Evolutionary conservation across 805 yeast genomes (phyloP).

Genomic region (Cyberlindnera euphorbiae): DNA sequence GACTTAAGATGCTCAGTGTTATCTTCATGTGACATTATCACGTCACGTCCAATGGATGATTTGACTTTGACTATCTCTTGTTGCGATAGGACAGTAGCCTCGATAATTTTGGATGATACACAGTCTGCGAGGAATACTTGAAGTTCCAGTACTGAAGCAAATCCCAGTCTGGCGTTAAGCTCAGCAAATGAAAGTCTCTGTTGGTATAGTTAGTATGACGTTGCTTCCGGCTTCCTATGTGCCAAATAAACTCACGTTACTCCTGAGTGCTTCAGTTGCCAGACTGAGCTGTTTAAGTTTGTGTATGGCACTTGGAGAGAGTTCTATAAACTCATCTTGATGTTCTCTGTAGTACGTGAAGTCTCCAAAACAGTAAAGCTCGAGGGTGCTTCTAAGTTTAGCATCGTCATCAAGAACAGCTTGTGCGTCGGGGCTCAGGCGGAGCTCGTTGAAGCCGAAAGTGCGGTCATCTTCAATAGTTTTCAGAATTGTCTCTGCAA

Average conservation of each 20-base stretch:
- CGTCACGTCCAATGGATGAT: slow-evolving; percentile 23
- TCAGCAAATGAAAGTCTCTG: slow-evolving; percentile 14
- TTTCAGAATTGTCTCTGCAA: no score
- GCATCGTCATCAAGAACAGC: slow-evolving; percentile 6
- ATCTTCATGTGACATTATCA: slow-evolving; percentile 14
- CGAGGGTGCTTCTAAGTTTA: slow-evolving; percentile 17
- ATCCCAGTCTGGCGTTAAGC: slow-evolving; percentile 9
- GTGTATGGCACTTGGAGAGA: slow-evolving; percentile 11
- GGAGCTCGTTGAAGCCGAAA: slow-evolving; percentile 24
- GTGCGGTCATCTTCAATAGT: slow-evolving; percentile 18
- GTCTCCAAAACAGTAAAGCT: slow-evolving; percentile 25
- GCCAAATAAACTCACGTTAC: slow-evolving; percentile 16
- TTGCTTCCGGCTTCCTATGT: no score
- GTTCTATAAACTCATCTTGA: slow-evolving; percentile 10
- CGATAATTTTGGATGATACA: slow-evolving; percentile 14
- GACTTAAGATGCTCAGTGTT: neutral
- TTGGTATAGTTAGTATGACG: no score
- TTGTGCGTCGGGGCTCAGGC: slow-evolving; percentile 6
- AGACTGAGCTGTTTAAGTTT: slow-evolving; percentile 22
- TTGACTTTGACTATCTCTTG: slow-evolving; percentile 17
- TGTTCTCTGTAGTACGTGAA: slow-evolving; percentile 14
- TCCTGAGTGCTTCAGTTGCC: slow-evolving; percentile 16
- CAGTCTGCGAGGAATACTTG: slow-evolving; percentile 22
- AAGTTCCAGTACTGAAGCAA: slow-evolving; percentile 10
- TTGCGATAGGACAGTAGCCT: slow-evolving; percentile 19